phyloP scores from a whole-genome alignment of 495 filamentous ascomycete species.

The Penicillium canescens region DNA sequence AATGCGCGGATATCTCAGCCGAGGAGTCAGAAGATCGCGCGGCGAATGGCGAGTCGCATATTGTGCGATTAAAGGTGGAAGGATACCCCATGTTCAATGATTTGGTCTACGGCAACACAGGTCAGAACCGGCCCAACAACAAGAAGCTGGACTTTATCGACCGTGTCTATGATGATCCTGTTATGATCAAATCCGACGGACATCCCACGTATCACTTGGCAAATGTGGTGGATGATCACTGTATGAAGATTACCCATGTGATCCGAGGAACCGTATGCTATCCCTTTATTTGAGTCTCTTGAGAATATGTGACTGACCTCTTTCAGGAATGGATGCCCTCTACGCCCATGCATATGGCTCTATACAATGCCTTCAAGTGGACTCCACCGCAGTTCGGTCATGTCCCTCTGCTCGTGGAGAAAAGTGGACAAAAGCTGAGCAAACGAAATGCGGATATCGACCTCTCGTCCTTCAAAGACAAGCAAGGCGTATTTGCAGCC shows the following conservation, averaged over 20 bases:
- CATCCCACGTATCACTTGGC: constrained; percentile 95
- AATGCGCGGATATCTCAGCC: constrained; percentile 63
- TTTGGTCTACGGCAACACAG: constrained; percentile 70
- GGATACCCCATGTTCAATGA: constrained; percentile 65
- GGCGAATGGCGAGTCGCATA: constrained; percentile 66
- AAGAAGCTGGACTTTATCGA: constrained; percentile 44
- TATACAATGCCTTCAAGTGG: constrained; percentile 92
- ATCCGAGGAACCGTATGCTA: constrained; percentile 75
- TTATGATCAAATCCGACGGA: constrained; percentile 87
- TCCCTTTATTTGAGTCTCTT: neutral
- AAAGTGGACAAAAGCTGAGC: constrained; percentile 78
- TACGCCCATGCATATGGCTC: constrained; percentile 81
- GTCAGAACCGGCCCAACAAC: constrained; percentile 46
- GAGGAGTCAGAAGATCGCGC: constrained; percentile 71
- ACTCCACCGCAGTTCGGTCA: constrained; percentile 80
- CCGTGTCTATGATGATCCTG: constrained; percentile 68
- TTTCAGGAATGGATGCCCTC: constrained; percentile 86
- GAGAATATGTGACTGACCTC: constrained; percentile 3
- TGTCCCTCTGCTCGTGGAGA: constrained; percentile 80
- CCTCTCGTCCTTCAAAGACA: constrained; percentile 65
- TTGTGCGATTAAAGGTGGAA: constrained; percentile 71
- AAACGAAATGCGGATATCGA: constrained; percentile 78
- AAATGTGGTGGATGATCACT: constrained; percentile 93
- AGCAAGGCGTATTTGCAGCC: constrained; percentile 66
- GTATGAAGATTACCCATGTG: constrained; percentile 94